Percentiles rank a stretch among this genome's conserved stretches.
Evolutionary conservation across 345 rosid species (phyloP).

Genomic region (Luvunga scandens): DNA sequence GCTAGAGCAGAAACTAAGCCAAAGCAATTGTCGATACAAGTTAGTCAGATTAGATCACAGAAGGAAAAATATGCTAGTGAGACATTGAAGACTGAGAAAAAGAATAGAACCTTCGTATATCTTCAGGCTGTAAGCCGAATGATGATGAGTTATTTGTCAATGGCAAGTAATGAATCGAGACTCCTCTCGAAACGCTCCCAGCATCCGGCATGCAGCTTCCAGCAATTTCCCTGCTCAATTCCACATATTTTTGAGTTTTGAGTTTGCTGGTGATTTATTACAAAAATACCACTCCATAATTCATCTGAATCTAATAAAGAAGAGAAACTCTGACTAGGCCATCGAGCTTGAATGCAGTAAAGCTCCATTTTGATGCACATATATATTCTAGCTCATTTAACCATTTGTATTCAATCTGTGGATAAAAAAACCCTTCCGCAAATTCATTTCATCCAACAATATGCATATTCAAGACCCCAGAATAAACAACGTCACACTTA

Average conservation of each 20-base stretch:
- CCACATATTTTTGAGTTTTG: background rate
- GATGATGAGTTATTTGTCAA: slow-evolving; percentile 2
- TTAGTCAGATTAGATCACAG: background rate
- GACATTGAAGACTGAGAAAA: background rate
- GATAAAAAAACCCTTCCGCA: background rate
- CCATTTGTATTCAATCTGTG: background rate
- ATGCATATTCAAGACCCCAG: background rate
- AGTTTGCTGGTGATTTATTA: no score
- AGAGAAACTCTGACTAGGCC: no score
- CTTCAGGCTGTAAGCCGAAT: background rate
- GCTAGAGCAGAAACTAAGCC: background rate
- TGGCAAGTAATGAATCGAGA: slow-evolving; percentile 26
- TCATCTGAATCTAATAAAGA: no score
- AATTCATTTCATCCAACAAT: background rate
- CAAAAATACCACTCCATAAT: no score
- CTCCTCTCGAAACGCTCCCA: slow-evolving; percentile 37
- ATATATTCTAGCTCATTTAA: background rate
- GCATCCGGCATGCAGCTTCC: slow-evolving; percentile 43
- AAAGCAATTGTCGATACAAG: background rate
- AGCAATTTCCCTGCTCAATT: slow-evolving; percentile 45
- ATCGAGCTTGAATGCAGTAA: background rate
- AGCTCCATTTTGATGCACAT: background rate
- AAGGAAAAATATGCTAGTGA: background rate
- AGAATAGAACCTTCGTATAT: background rate
- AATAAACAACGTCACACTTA: background rate